phyloP scores from a whole-genome alignment of 78 protist genomes.

The Diacronema lutheri region DNA sequence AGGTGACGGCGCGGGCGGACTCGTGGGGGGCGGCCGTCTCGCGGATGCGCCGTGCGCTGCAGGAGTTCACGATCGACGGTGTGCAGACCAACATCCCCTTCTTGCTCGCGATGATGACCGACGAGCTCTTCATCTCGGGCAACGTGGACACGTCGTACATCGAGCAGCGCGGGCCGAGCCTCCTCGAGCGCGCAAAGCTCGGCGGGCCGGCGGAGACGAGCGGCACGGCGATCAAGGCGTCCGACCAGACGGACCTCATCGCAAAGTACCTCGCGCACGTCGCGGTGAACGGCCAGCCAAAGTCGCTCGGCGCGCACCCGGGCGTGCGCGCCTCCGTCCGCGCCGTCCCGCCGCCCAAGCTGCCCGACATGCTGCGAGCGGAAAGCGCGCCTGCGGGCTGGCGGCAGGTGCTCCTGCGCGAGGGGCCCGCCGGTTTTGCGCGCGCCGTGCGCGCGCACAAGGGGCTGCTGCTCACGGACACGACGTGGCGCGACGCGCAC shows the following conservation, averaged over 20 bases:
- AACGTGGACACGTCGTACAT: conserved; percentile 3
- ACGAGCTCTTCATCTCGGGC: background rate
- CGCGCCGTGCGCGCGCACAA: conserved; percentile 35
- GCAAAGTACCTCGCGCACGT: conserved; percentile 52
- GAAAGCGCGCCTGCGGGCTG: no score
- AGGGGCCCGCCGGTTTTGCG: conserved; percentile 63
- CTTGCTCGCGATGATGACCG: background rate
- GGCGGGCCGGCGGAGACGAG: conserved; percentile 9
- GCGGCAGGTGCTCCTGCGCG: background rate
- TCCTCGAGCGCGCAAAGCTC: conserved; percentile 54
- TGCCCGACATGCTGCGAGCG: no score
- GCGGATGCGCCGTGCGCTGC: background rate
- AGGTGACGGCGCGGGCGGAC: conserved; percentile 33
- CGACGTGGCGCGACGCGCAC: conserved; percentile 90
- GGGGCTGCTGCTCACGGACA: conserved; percentile 69
- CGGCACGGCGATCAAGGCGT: no score
- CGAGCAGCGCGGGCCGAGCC: conserved; percentile 56
- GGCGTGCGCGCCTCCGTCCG: no score
- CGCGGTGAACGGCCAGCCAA: conserved; percentile 50
- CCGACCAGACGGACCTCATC: no score
- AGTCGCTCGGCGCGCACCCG: no score
- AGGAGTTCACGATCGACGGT: conserved; percentile 8
- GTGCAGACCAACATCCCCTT: background rate
- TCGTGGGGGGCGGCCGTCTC: no score
- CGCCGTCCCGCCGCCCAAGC: no score